phyloP scores from a whole-genome alignment of 179 eudicot genomes.

The Beta corolliflora region DNA sequence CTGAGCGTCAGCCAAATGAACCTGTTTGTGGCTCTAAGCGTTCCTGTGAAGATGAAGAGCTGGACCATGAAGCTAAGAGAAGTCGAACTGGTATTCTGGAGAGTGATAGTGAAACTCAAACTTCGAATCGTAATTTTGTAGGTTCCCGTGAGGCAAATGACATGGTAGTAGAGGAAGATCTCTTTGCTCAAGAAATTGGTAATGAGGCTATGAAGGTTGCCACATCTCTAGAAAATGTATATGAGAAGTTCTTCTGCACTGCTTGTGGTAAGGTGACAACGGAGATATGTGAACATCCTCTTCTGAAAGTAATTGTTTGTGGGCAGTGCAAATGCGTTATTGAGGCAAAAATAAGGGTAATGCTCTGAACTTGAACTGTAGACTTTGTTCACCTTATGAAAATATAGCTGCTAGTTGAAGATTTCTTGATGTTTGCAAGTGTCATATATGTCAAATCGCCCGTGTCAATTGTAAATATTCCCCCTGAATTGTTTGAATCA shows the following conservation, averaged over 20 bases:
- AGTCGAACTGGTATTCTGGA: constrained; percentile 30
- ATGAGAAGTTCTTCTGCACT: constrained; percentile 55
- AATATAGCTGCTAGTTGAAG: neutral
- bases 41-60: constrained; percentile 40
- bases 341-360: constrained; percentile 44
- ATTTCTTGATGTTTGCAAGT: neutral
- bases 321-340: constrained; percentile 54
- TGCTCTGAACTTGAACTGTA: constrained; percentile 2
- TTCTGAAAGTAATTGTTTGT: constrained; percentile 68
- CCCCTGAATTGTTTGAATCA: neutral
- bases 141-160: constrained; percentile 7
- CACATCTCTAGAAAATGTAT: constrained; percentile 6
- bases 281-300: constrained; percentile 63
- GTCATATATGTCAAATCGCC: neutral
- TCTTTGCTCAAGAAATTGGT: constrained; percentile 31
- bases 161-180: constrained; percentile 14
- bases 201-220: constrained; percentile 23
- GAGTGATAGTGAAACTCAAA: constrained; percentile 42
- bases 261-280: constrained; percentile 53
- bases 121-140: constrained; percentile 20
- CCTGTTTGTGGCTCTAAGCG: constrained; percentile 44
- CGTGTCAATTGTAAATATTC: too few relatives aligned
- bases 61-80: constrained; percentile 47
- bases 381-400: neutral
- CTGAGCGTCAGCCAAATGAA: constrained; percentile 32